Percentiles rank a stretch among this genome's conserved stretches.
Evolutionary conservation across 768 basidiomycete species (phyloP).

Genomic region (Amanita jacksonii): DNA sequence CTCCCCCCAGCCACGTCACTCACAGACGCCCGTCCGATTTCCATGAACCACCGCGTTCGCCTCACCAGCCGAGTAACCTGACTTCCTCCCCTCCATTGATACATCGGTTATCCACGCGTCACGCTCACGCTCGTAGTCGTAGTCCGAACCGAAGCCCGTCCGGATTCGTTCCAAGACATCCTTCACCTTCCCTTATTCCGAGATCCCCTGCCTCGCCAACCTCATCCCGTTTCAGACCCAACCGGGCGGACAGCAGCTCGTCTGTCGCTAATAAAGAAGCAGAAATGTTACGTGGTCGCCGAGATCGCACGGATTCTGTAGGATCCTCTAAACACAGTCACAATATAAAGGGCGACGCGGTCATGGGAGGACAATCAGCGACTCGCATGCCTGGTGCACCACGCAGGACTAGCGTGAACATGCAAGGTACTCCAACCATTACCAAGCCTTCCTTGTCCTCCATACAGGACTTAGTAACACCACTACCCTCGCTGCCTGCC

Average conservation of each 20-base stretch:
- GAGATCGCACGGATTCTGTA: slow-evolving; percentile 6
- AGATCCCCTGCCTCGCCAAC: neutral
- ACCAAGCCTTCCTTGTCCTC: neutral
- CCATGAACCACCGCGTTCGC: neutral
- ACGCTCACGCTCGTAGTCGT: neutral
- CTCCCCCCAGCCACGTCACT: neutral
- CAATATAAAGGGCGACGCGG: neutral
- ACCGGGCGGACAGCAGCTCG: neutral
- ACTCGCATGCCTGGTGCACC: neutral
- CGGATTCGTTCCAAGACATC: neutral
- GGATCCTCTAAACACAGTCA: slow-evolving; percentile 7
- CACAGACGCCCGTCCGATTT: neutral
- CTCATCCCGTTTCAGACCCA: neutral
- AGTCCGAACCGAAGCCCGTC: neutral
- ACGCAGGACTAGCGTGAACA: neutral
- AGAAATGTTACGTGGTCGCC: neutral
- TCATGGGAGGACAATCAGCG: neutral
- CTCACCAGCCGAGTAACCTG: neutral
- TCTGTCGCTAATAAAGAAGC: neutral
- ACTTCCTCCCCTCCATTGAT: neutral
- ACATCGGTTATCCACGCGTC: neutral
- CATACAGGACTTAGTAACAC: slow-evolving; percentile 3
- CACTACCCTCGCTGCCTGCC: slow-evolving; percentile 14
- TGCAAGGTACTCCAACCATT: neutral
- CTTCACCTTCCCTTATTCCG: neutral